Base-by-base conservation (phyloP, 345 rosid species). In the Boechera divaricarpa region DNA sequence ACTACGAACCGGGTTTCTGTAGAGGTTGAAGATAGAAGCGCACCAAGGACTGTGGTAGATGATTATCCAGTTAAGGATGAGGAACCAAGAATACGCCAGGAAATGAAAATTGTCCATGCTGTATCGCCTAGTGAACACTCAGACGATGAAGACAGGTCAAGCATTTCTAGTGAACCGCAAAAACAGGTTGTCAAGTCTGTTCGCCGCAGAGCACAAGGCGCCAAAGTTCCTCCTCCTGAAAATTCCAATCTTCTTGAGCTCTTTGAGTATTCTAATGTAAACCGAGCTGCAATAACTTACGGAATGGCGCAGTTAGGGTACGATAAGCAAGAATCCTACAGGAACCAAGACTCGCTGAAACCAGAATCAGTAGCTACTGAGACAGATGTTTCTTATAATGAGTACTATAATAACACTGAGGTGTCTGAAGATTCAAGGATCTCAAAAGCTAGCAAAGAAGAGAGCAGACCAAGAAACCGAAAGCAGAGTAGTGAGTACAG, bases 361-460 rank as follows among this genome's bases (percentile, higher is more conserved):
- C 77, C 33, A 8, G 72, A 77, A 47, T 77, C 81, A 58, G 18
- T 58, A 52, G 77, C 74, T 66, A 72, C 86, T 55, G 90, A 81
- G 75, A 81, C 83, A 24, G 84, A 87, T 36, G 82, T 83, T 52
- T 74, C 88, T 61, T 80, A 74, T 24, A 80, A 63, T 56, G 91
- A 66, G 10, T 80, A 75, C 72, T 59, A 77, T 48, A 29, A 55
- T 4, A 73, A 79, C 69, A 47, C 83, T 7, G 78, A 69, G 24
- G 49, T 67, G 16, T 80, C 88, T 60, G 85, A 89, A 18, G 85
- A 82, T 53, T 82, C 88, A 21, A 74, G 51, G 38, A 82, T 78
- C 33, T 45, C 70, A 35, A 76, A 57, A 39, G 5, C 77, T 12
- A 84, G 77, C 76, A 85, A 85, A 47, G 77, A 74, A 36, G 76